phyloP scores from a whole-genome alignment of 2,329 filamentous ascomycete species.

The Apiospora marii region DNA sequence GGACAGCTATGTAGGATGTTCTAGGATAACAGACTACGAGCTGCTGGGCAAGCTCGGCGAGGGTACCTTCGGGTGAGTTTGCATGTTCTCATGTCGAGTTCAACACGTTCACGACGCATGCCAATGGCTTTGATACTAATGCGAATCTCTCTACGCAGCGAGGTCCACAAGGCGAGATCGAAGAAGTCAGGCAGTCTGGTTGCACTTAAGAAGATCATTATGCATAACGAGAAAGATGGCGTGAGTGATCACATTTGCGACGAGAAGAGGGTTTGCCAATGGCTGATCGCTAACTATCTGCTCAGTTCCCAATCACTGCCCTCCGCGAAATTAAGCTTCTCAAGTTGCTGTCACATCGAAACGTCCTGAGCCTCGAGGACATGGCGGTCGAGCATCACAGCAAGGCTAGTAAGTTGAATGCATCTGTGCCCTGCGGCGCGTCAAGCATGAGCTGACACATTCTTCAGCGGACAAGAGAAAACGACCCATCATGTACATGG shows the following conservation, averaged over 20 bases:
- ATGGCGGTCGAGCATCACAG: constrained; percentile 86
- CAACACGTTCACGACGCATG: not conserved
- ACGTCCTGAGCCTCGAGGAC: constrained; percentile 87
- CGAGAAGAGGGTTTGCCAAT: not conserved
- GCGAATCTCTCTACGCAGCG: constrained; percentile 53
- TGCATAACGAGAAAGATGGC: constrained; percentile 99
- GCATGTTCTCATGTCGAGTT: too few relatives aligned
- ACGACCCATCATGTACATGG: constrained; percentile 95
- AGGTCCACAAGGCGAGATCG: constrained; percentile 89
- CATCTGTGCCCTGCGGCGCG: not conserved
- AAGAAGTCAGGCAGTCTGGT: constrained; percentile 78
- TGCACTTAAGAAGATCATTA: constrained; percentile 97
- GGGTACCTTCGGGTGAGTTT: constrained; percentile 85
- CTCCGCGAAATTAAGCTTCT: constrained; percentile 97
- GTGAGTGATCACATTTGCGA: constrained; percentile 54
- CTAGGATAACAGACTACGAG: constrained; percentile 81
- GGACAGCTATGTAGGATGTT: constrained; percentile 82
- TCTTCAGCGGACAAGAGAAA: constrained; percentile 75
- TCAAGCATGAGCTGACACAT: constrained; percentile 30
- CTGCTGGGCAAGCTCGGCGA: constrained; percentile 86
- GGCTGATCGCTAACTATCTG: constrained; percentile 31
- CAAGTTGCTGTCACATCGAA: constrained; percentile 91
- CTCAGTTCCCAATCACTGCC: constrained; percentile 93
- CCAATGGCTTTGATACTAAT: not conserved
- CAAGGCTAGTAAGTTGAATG: constrained; percentile 39